Percentiles rank a stretch among this genome's conserved stretches.
These are phyloP conservation scores for Pseudovirgaria hyperparasitica DNA, from an alignment of 2,329 filamentous ascomycete species.

Conservation along the genomic window DNA sequence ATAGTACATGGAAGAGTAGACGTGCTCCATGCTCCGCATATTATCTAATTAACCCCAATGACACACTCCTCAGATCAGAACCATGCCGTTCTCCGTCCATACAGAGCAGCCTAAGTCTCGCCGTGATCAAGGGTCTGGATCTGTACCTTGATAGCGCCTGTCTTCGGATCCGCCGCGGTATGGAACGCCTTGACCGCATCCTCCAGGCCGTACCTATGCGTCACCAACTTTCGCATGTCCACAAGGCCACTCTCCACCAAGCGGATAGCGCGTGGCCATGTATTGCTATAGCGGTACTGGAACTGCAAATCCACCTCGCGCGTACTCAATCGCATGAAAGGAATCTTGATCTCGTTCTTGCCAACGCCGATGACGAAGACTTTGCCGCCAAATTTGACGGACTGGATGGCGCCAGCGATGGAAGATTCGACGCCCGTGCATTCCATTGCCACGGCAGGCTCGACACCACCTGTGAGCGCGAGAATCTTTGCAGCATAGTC, in stretches of 20 bases:
- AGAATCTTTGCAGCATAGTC: slow-evolving; percentile 59
- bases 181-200: slow-evolving; percentile 83
- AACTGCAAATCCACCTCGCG: slow-evolving; percentile 91
- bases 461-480: slow-evolving; percentile 59
- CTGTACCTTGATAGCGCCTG: slow-evolving; percentile 94
- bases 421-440: slow-evolving; percentile 92
- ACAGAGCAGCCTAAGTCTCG: no score
- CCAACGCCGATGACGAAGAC: slow-evolving; percentile 95
- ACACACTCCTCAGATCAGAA: no score
- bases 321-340: slow-evolving; percentile 86
- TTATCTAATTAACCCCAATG: no score
- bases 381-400: slow-evolving; percentile 87
- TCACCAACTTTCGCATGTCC: slow-evolving; percentile 70
- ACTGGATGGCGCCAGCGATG: slow-evolving; percentile 75
- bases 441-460: slow-evolving; percentile 74
- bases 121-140: slow-evolving; percentile 53
- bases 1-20: no score
- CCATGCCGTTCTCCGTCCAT: no score
- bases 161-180: slow-evolving; percentile 76
- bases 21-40: no score
- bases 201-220: slow-evolving; percentile 75
- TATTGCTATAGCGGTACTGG: slow-evolving; percentile 94
- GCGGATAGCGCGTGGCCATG: slow-evolving; percentile 86
- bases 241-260: slow-evolving; percentile 75
- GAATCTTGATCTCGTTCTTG: slow-evolving; percentile 88